These are phyloP conservation scores for Metarhizium guizhouense DNA, from an alignment of 2,329 filamentous ascomycete species.

Conservation along the genomic window DNA sequence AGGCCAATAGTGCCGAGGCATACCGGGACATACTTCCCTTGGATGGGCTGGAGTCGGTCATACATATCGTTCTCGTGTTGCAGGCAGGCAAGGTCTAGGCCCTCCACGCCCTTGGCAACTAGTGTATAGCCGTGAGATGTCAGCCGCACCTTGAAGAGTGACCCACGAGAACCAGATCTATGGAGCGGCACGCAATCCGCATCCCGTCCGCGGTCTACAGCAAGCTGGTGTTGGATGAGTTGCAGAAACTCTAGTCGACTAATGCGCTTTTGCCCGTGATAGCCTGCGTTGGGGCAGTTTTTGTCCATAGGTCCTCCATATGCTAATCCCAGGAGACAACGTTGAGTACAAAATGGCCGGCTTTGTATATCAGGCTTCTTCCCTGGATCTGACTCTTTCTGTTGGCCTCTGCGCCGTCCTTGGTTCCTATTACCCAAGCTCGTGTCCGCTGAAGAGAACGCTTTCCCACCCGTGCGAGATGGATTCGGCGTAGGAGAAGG, in stretches of 20 bases:
- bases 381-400: neutral
- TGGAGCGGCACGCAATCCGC: conserved; percentile 21
- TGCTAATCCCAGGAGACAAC: conserved; percentile 4
- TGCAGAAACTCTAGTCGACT: conserved; percentile 15
- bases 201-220: conserved; percentile 19
- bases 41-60: conserved; percentile 16
- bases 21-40: conserved; percentile 25
- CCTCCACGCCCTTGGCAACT: conserved; percentile 29
- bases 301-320: neutral
- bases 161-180: conserved; percentile 17
- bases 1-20: conserved; percentile 23
- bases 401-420: neutral
- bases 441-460: neutral
- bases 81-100: conserved; percentile 11
- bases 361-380: neutral
- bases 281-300: conserved; percentile 2
- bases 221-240: conserved; percentile 19
- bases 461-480: neutral
- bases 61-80: conserved; percentile 24
- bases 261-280: conserved; percentile 18
- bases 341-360: conserved; percentile 3
- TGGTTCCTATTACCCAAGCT: neutral
- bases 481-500: conserved; percentile 2
- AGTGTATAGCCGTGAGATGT: conserved; percentile 27
- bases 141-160: conserved; percentile 29